Evolutionary conservation across 2,329 filamentous ascomycete genomes (phyloP).

Genomic region (Zasmidium cellare): DNA sequence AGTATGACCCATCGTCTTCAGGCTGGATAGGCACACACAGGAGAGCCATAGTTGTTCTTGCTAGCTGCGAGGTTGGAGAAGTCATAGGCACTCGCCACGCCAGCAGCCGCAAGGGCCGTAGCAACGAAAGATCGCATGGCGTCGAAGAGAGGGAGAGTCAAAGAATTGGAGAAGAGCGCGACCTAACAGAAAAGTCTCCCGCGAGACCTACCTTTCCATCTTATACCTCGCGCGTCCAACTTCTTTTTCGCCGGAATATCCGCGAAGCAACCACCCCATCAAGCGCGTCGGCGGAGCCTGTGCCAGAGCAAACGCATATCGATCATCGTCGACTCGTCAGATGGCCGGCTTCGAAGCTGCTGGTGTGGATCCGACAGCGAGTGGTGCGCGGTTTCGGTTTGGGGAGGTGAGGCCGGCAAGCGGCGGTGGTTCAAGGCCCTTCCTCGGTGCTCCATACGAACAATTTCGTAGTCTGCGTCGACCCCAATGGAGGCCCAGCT

Average conservation of each 20-base stretch:
- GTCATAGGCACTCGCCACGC: conserved; percentile 17
- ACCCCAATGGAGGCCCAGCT: conserved; percentile 8
- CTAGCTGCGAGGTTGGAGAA: conserved; percentile 21
- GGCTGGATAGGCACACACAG: conserved; percentile 9
- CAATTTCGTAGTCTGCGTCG: conserved; percentile 1
- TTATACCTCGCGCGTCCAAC: not conserved
- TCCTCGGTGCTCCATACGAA: conserved; percentile 8
- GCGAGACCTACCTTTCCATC: not conserved
- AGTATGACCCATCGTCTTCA: not conserved
- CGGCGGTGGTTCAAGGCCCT: not conserved
- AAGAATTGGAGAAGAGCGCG: not conserved
- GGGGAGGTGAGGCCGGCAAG: not conserved
- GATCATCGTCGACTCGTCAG: not conserved
- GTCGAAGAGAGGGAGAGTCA: not conserved
- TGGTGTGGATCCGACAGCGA: not conserved
- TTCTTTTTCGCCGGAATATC: not conserved
- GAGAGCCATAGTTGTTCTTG: conserved; percentile 23
- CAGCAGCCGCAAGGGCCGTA: conserved; percentile 10
- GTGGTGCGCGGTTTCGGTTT: not conserved
- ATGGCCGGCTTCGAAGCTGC: not conserved
- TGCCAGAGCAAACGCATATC: not conserved
- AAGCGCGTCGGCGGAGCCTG: not conserved
- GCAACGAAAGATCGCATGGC: conserved; percentile 17
- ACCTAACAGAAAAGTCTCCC: not conserved
- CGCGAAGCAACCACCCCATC: too few species aligned